A percentile compares a stretch with the other conserved stretches of the same genome.
phyloP scores from a whole-genome alignment of 2,329 filamentous ascomycete genomes.

The Phyllosticta capitalensis region DNA sequence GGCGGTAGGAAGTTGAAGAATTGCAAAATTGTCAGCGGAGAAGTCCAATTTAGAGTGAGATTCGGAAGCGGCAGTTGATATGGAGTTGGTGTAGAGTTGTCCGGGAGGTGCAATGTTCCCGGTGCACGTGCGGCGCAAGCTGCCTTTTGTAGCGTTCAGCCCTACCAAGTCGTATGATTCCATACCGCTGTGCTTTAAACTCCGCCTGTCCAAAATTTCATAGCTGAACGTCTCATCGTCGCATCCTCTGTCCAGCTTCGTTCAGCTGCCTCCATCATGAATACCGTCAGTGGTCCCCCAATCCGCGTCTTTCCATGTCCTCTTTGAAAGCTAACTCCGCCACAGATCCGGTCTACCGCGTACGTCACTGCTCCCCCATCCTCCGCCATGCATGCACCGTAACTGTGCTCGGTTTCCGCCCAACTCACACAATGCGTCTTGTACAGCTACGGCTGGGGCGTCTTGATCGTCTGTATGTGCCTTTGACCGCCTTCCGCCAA shows the following conservation, averaged over 20 bases:
- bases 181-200: conserved; percentile 4
- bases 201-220: background rate
- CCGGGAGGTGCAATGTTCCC: background rate
- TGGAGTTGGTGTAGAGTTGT: background rate
- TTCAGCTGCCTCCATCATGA: conserved; percentile 31
- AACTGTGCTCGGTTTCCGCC: background rate
- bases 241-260: background rate
- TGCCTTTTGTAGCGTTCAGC: conserved; percentile 7
- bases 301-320: background rate
- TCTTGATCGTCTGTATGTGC: conserved; percentile 67
- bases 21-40: background rate
- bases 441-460: conserved; percentile 78
- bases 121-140: background rate
- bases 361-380: conserved; percentile 30
- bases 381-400: background rate
- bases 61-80: background rate
- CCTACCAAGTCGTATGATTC: conserved; percentile 8
- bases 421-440: conserved; percentile 12
- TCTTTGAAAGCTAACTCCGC: conserved; percentile 14
- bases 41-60: background rate
- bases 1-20: background rate
- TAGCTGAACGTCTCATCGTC: background rate
- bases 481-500: background rate
- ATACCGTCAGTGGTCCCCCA: conserved; percentile 40
- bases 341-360: conserved; percentile 50